Conservation (phyloP, 192 early-diverging fungal genomes). For the Backusella luteola region DNA sequence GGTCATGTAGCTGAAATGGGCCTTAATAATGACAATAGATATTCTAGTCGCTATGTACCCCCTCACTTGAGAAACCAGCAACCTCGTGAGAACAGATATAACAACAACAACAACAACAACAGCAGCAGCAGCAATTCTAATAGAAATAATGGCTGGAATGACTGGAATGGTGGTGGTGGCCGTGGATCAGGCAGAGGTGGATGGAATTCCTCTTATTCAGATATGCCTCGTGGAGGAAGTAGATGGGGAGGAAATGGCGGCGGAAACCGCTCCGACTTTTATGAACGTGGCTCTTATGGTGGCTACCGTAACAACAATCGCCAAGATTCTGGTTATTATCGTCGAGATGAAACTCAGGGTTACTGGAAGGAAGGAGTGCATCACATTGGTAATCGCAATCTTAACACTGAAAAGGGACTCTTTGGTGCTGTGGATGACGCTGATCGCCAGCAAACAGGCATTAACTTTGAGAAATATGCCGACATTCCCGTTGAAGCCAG, state of each 20-base stretch:
- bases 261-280: conserved; percentile 34
- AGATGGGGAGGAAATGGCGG: conserved; percentile 38
- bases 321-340: conserved; percentile 39
- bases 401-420: conserved; percentile 75
- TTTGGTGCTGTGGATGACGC: conserved; percentile 73
- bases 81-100: conserved; percentile 13
- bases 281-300: conserved; percentile 40
- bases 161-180: conserved; percentile 25
- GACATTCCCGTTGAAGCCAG: conserved; percentile 96
- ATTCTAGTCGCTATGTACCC: conserved; percentile 58
- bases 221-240: conserved; percentile 22
- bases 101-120: conserved; percentile 30
- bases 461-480: conserved; percentile 99
- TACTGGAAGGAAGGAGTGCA: conserved; percentile 80
- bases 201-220: conserved; percentile 26
- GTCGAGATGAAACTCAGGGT: conserved; percentile 47
- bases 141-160: conserved; percentile 35
- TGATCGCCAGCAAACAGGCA: conserved; percentile 83
- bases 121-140: conserved; percentile 21
- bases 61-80: conserved; percentile 59
- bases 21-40: conserved; percentile 61
- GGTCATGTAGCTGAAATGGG: conserved; percentile 19
- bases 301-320: conserved; percentile 39
- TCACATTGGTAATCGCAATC: conserved; percentile 74
- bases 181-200: conserved; percentile 4